Conservation (phyloP, 2,329 filamentous ascomycete genomes). For the Beauveria asiatica region DNA sequence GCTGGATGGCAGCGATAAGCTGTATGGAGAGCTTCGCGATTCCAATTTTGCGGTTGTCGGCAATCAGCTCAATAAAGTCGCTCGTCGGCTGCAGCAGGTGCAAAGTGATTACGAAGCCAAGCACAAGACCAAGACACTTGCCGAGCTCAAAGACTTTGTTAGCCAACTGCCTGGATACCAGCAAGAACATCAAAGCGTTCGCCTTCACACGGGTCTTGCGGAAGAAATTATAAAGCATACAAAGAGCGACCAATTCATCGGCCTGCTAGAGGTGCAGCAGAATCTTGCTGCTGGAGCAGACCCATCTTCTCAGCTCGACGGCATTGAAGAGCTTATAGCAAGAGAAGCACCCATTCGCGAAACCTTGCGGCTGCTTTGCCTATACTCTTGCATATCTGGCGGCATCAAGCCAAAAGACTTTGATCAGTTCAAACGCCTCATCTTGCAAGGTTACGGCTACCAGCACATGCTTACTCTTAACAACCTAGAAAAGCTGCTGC, state of each 20-base stretch:
- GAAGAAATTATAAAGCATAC: conserved; percentile 96
- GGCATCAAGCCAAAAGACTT: conserved; percentile 84
- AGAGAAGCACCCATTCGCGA: conserved; percentile 74
- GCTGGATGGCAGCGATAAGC: conserved; percentile 79
- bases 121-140: conserved; percentile 76
- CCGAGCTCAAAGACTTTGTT: conserved; percentile 93
- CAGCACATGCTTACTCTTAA: conserved; percentile 88
- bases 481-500: conserved; percentile 78
- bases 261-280: conserved; percentile 86
- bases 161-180: conserved; percentile 86
- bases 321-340: conserved; percentile 89
- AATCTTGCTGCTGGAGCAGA: conserved; percentile 88
- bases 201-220: conserved; percentile 81
- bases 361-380: conserved; percentile 75
- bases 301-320: conserved; percentile 79
- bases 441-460: conserved; percentile 89
- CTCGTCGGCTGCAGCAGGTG: conserved; percentile 72
- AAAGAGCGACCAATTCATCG: conserved; percentile 78
- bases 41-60: conserved; percentile 95
- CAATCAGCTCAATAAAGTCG: conserved; percentile 79
- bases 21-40: conserved; percentile 82
- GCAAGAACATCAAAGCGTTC: conserved; percentile 86
- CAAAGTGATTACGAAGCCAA: conserved; percentile 85
- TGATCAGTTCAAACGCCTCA: conserved; percentile 78
- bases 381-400: conserved; percentile 84